A percentile compares a stretch with the other conserved stretches of the same genome.
These are phyloP conservation scores for Apophysomyces ossiformis DNA, from an alignment of 371 early-diverging fungal genomes.

Conservation along the genomic window DNA sequence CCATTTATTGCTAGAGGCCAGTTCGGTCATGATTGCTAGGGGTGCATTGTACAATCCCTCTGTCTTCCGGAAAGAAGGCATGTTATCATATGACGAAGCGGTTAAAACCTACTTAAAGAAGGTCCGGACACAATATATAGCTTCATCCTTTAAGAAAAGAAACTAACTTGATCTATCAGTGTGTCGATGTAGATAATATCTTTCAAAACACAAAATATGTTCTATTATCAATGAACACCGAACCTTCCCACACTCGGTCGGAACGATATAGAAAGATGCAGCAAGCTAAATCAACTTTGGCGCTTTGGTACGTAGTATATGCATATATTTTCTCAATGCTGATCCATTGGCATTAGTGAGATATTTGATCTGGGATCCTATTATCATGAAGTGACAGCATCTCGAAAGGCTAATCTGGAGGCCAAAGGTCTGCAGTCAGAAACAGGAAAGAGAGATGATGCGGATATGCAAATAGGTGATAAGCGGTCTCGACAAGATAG, in stretches of 20 bases:
- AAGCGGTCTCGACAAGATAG: neutral
- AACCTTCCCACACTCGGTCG: constrained; percentile 57
- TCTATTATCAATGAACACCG: constrained; percentile 81
- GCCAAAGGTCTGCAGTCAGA: constrained; percentile 9
- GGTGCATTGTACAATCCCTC: constrained; percentile 86
- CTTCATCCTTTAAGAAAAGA: neutral
- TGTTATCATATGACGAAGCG: constrained; percentile 54
- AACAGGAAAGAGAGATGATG: neutral
- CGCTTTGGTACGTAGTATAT: constrained; percentile 43
- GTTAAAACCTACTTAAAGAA: constrained; percentile 70
- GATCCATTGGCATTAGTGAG: constrained; percentile 23
- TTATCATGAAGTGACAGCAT: constrained; percentile 32
- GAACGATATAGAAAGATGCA: constrained; percentile 50
- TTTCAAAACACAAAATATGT: constrained; percentile 90
- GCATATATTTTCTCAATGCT: neutral
- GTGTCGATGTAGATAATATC: constrained; percentile 66
- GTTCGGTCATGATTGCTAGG: constrained; percentile 90
- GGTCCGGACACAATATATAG: constrained; percentile 31
- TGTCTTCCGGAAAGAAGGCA: constrained; percentile 75
- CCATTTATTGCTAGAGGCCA: constrained; percentile 36
- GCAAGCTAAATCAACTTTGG: constrained; percentile 55
- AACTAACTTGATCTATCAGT: constrained; percentile 20
- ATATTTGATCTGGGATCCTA: constrained; percentile 47
- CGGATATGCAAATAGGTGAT: neutral
- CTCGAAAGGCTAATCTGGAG: constrained; percentile 31